These are phyloP conservation scores for Graphilbum fragrans DNA, from an alignment of 2,329 filamentous ascomycete genomes.

Conservation along the genomic window DNA sequence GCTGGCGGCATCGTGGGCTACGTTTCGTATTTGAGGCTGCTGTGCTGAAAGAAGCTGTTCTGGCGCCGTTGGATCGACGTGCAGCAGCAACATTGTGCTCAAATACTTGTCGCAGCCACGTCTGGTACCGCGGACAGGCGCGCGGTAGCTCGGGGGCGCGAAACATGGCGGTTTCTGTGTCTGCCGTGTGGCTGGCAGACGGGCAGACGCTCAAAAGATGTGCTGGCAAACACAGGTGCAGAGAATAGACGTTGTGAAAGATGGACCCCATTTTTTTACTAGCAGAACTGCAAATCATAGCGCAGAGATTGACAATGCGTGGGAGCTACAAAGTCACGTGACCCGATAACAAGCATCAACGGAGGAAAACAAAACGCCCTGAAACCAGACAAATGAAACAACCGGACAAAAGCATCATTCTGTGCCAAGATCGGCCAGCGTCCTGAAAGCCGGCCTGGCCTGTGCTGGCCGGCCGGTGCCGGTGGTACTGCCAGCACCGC, in stretches of 20 bases:
- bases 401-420: constrained; percentile 7
- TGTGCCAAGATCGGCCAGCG: constrained; percentile 37
- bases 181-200: no score
- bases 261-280: no score
- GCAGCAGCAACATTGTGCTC: background rate
- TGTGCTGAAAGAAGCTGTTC: background rate
- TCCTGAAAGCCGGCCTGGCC: constrained; percentile 31
- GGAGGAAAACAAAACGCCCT: background rate
- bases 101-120: constrained; percentile 10
- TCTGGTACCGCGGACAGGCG: constrained; percentile 11
- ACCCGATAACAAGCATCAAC: background rate
- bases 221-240: no score
- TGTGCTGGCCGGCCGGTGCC: constrained; percentile 8
- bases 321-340: background rate
- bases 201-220: no score
- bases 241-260: no score
- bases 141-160: constrained; percentile 9
- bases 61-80: background rate
- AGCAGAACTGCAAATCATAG: constrained; percentile 11
- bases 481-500: background rate
- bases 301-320: constrained; percentile 9
- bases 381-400: background rate
- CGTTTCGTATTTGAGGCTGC: background rate
- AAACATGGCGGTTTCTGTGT: constrained; percentile 9
- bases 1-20: background rate